Base-by-base conservation (phyloP, 2,329 filamentous ascomycete species). In the Beauveria australis region DNA sequence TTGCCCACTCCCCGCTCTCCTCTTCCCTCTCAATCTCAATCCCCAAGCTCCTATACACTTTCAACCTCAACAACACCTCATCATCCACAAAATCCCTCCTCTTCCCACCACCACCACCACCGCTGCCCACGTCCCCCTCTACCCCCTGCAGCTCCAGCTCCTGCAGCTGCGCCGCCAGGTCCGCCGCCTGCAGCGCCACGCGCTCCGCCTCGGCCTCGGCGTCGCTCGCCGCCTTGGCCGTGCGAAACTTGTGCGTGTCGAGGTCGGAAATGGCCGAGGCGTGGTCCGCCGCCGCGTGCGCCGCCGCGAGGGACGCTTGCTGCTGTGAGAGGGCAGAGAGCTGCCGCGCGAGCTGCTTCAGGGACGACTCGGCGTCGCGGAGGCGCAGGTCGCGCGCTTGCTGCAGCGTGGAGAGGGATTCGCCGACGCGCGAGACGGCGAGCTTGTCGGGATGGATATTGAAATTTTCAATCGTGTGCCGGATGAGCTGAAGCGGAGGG, bases 201-300 rank as follows among this genome's bases (percentile, higher is more conserved):
- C 93, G 82, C 78, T 97, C 93, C n/a, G 89, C 89, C 76, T 99
- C 94, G 70, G 93, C 92, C 77, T 97, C 92, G 7, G 94, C 79
- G 72, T 97, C 93, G 1, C 85, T 88, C 0, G 90, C 91, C 18
- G 89, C 86, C 75, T 97, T 97, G n/a, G 93, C 93, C 61, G 91
- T 88, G 67, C 92, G 88, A 76, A 97, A 97, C 71, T 97, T 97
- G 67, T 92, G 87, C 1, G 91, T 96, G 75, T 97, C 93, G 63
- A 97, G 86, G 46, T 88, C 84, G 22, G 94, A 82, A 64, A 97
- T 96, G 70, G 90, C 85, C 41, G 86, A 86, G 6, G 92, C 91
- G 76, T 97, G 93, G 62, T 85, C 85, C 6, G 87, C 82, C 0
- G 89, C 84, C 65, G 91, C 90, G 78, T 96, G 91, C 3, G 87